These are phyloP conservation scores for Yamadazyma triangularis DNA, from an alignment of 1,139 yeast genomes.

Conservation along the genomic window DNA sequence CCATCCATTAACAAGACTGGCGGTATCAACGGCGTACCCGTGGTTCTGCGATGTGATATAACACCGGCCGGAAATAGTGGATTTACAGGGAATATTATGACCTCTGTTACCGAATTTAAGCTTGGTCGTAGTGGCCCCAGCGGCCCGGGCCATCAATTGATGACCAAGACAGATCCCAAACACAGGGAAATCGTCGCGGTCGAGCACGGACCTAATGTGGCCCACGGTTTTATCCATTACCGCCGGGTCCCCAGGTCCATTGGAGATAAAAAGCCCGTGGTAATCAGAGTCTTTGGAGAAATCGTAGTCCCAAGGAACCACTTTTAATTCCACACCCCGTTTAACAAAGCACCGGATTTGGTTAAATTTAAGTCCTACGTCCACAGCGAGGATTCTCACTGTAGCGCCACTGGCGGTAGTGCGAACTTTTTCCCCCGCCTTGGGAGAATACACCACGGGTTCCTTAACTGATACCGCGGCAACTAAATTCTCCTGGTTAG, in stretches of 20 bases:
- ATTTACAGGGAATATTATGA: constrained; percentile 97
- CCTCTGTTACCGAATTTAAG: constrained; percentile 99
- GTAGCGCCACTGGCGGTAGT: constrained; percentile 68
- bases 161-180: constrained; percentile 99
- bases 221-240: constrained; percentile 65
- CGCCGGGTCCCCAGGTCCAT: constrained; percentile 99
- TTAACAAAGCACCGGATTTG: constrained; percentile 95
- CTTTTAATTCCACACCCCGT: constrained; percentile 94
- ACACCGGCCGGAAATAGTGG: constrained; percentile 90
- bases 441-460: constrained; percentile 65
- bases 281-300: constrained; percentile 69
- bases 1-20: constrained; percentile 77
- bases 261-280: constrained; percentile 94
- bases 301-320: constrained; percentile 95
- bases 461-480: constrained; percentile 79
- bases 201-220: constrained; percentile 53
- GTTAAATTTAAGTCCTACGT: constrained; percentile 97
- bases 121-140: constrained; percentile 90
- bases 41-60: constrained; percentile 98
- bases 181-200: constrained; percentile 67
- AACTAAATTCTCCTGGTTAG: constrained; percentile 86
- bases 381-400: constrained; percentile 82
- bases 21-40: constrained; percentile 93
- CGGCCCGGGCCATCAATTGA: constrained; percentile 92
- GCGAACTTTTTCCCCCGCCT: constrained; percentile 42